These are phyloP conservation scores for Didymella lethalis DNA, from an alignment of 2,329 filamentous ascomycete species.

Conservation along the genomic window DNA sequence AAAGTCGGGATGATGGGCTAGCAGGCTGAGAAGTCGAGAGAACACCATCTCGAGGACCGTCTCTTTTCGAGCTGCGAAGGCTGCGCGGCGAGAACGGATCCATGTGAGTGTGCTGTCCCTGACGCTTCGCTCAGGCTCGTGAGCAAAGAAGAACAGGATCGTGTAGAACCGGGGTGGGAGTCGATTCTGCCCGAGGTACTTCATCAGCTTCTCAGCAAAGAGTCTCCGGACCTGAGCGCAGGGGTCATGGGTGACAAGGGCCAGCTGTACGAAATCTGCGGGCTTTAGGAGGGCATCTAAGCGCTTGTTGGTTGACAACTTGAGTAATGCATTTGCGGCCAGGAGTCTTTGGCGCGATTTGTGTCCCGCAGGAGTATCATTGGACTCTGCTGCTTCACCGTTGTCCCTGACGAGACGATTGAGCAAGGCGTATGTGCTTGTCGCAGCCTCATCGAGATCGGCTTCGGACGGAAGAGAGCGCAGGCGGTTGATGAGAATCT, in stretches of 20 bases:
- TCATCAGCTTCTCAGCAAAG: constrained; percentile 88
- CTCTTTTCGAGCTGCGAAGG: constrained; percentile 63
- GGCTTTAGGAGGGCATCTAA: constrained; percentile 79
- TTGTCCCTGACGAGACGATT: constrained; percentile 76
- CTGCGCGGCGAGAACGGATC: constrained; percentile 80
- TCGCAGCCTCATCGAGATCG: constrained; percentile 60
- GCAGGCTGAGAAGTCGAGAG: constrained; percentile 81
- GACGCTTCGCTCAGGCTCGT: constrained; percentile 80
- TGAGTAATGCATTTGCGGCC: constrained; percentile 80
- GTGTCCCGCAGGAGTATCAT: constrained; percentile 77
- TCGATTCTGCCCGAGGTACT: constrained; percentile 79
- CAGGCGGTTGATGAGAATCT: constrained; percentile 84
- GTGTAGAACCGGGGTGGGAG: constrained; percentile 83
- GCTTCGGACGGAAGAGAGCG: constrained; percentile 63
- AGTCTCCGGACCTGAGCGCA: constrained; percentile 75
- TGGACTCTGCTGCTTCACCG: constrained; percentile 79
- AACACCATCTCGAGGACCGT: constrained; percentile 81
- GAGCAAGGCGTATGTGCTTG: constrained; percentile 78
- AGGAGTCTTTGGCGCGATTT: constrained; percentile 81
- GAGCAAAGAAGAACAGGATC: constrained; percentile 88
- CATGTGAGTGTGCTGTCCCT: constrained; percentile 82
- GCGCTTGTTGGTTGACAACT: constrained; percentile 78
- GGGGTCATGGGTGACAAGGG: constrained; percentile 81
- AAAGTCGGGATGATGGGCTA: constrained; percentile 95
- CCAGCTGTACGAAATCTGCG: constrained; percentile 79